Base-by-base conservation (phyloP, 441 rosid species). In the Eruca vesicaria region DNA sequence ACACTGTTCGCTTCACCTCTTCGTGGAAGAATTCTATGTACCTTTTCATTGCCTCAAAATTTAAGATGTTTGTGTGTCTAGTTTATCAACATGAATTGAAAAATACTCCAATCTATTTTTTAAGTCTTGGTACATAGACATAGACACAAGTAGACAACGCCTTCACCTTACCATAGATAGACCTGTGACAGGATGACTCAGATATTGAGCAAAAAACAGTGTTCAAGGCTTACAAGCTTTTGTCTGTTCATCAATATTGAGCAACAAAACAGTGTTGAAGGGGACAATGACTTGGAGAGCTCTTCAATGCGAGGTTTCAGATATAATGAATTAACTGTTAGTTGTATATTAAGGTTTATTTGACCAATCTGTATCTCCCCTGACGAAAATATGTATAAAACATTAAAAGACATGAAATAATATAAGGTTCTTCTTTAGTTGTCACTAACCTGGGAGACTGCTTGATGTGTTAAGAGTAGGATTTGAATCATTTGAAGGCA, bases 191-290 rank as follows among this genome's bases (percentile, higher is more conserved):
- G 5, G 5, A 36, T 36, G n/a, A 59, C 72, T 64, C 58, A 29
- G 23, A 7, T 20, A 32, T 61, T 71, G 32, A 33, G 41, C n/a
- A 56, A 19, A 15, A 32, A 10, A 29, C 16, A 64, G 67, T 65
- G 55, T 59, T 55, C 21, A 9, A 66, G 31, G 38, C 20, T 45
- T 20, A 15, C 63, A 48, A 31, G 43, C 11, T 62, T 14, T n/a
- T n/a, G 45, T 52, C n/a, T 74, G 21, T 66, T n/a, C 69, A 70
- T 58, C 60, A 35, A 2, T 14, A 53, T 62, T 16, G 57, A 82
- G 72, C 65, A 94, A 97, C 90, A n/a, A n/a, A n/a, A n/a, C n/a
- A n/a, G n/a, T 92, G 94, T n/a, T 19, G 89, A 86, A 76, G 64
- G 73, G 61, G 93, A 79, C 19, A 90, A 78, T 76, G 55, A 72